These are phyloP conservation scores for Botrytis squamosa DNA, from an alignment of 2,329 filamentous ascomycete species.

Conservation along the genomic window DNA sequence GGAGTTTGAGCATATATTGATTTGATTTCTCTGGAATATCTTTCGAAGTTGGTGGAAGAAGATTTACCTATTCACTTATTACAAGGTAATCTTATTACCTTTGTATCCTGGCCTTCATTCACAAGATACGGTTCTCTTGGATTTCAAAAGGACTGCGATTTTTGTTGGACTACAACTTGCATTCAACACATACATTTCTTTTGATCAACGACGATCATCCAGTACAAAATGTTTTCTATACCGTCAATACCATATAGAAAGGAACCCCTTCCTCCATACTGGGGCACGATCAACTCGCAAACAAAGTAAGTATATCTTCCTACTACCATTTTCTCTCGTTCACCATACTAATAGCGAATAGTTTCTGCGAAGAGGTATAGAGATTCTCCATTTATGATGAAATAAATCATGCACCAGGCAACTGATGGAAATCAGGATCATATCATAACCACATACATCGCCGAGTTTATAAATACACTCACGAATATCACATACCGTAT, in stretches of 20 bases:
- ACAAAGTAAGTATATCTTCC: constrained; percentile 31
- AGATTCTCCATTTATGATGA: not conserved
- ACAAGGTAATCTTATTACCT: not conserved
- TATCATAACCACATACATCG: constrained; percentile 50
- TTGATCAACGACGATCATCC: not conserved
- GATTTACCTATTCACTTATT: not conserved
- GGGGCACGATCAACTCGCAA: constrained; percentile 33
- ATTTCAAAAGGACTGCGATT: not conserved
- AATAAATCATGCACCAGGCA: not conserved
- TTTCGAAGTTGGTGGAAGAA: not conserved
- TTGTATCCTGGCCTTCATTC: not conserved
- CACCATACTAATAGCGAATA: constrained; percentile 18
- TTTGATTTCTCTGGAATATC: not conserved
- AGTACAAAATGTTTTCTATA: constrained; percentile 8
- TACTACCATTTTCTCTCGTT: not conserved
- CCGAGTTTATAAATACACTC: constrained; percentile 53
- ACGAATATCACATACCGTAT: constrained; percentile 52
- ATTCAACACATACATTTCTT: not conserved
- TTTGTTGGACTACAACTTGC: not conserved
- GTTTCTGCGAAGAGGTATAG: constrained; percentile 39
- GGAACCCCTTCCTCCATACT: constrained; percentile 32
- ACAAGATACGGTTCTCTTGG: not conserved
- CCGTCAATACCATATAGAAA: constrained; percentile 31
- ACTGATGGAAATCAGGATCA: constrained; percentile 48
- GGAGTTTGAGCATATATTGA: not conserved